A percentile compares a stretch with the other conserved stretches of the same genome.
phyloP scores from a whole-genome alignment of 345 rosid genomes.

The Hirschfeldia incana region DNA sequence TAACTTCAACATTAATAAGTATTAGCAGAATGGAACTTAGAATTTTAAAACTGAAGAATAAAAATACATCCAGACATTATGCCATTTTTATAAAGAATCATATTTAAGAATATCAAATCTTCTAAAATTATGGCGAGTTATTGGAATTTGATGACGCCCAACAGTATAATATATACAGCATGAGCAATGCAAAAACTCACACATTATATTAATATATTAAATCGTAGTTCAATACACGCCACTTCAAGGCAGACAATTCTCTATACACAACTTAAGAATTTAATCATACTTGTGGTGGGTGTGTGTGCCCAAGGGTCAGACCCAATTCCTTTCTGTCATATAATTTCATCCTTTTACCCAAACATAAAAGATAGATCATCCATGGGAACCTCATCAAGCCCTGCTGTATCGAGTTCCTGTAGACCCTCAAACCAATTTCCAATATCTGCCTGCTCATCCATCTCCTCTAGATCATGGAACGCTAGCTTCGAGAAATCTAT shows the following conservation, averaged over 20 bases:
- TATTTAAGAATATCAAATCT: no score
- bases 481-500: constrained; percentile 51
- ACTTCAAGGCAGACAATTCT: constrained; percentile 6
- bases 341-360: constrained; percentile 12
- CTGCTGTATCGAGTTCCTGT: constrained; percentile 71
- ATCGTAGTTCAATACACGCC: constrained; percentile 18
- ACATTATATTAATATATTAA: neutral
- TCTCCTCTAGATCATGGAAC: constrained; percentile 56
- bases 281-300: neutral
- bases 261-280: constrained; percentile 21
- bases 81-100: no score
- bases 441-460: constrained; percentile 63
- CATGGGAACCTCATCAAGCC: constrained; percentile 88
- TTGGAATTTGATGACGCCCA: no score
- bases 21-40: no score
- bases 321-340: constrained; percentile 10
- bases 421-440: constrained; percentile 68
- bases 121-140: no score
- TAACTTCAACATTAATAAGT: no score
- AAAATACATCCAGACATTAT: no score
- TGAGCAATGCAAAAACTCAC: no score
- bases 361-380: constrained; percentile 67
- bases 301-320: constrained; percentile 12
- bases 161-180: no score
- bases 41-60: no score